These are phyloP conservation scores for Botrytis sinoallii DNA, from an alignment of 2,329 filamentous ascomycete genomes.

Conservation along the genomic window DNA sequence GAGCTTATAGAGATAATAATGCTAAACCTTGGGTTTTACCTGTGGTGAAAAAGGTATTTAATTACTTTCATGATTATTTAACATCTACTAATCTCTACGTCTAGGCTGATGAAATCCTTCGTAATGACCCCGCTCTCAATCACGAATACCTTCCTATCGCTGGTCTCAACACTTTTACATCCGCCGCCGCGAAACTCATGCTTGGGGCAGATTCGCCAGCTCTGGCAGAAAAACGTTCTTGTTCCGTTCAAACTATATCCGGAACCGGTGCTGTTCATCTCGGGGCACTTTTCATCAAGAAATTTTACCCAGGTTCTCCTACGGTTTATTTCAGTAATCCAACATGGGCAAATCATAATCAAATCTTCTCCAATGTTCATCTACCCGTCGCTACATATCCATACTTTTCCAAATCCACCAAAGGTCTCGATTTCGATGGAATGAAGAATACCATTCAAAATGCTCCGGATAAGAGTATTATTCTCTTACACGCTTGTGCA, in stretches of 20 bases:
- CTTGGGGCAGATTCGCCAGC: slow-evolving; percentile 77
- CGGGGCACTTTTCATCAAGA: slow-evolving; percentile 87
- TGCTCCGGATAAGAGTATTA: slow-evolving; percentile 76
- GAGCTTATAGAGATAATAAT: slow-evolving; percentile 91
- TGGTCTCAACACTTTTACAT: slow-evolving; percentile 79
- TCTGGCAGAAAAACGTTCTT: slow-evolving; percentile 74
- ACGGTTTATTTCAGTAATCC: slow-evolving; percentile 89
- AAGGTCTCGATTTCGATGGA: slow-evolving; percentile 87
- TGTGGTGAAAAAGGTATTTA: slow-evolving; percentile 86
- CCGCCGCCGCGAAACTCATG: slow-evolving; percentile 86
- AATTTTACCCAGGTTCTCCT: slow-evolving; percentile 76
- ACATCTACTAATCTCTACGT: neutral
- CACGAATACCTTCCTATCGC: slow-evolving; percentile 98
- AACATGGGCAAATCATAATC: slow-evolving; percentile 98
- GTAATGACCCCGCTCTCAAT: slow-evolving; percentile 84
- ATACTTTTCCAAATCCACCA: slow-evolving; percentile 87
- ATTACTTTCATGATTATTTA: neutral
- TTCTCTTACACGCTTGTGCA: slow-evolving; percentile 91
- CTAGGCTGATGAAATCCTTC: slow-evolving; percentile 87
- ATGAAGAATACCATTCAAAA: slow-evolving; percentile 70
- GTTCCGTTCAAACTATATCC: slow-evolving; percentile 90
- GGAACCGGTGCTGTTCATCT: slow-evolving; percentile 94
- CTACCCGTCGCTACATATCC: slow-evolving; percentile 80
- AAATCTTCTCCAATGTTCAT: slow-evolving; percentile 92
- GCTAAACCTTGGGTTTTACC: slow-evolving; percentile 97